phyloP scores from a whole-genome alignment of 2,329 filamentous ascomycete genomes.

The Endocalyx cinctus region DNA sequence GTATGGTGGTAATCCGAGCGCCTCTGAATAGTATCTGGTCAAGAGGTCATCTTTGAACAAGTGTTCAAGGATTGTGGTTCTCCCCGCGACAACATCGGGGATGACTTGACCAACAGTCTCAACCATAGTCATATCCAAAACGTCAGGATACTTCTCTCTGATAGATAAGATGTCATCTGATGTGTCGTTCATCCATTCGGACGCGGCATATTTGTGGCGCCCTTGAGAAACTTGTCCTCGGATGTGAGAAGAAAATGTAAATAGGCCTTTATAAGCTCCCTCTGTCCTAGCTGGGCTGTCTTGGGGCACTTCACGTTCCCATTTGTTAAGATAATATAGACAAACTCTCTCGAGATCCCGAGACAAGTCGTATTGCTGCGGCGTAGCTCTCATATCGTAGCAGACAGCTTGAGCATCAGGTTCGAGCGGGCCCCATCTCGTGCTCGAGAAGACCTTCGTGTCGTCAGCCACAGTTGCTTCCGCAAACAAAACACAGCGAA shows the following conservation, averaged over 20 bases:
- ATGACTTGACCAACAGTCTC: conserved; percentile 29
- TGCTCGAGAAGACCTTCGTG: conserved; percentile 13
- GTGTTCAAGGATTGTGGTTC: conserved; percentile 32
- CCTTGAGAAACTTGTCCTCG: too few relatives aligned
- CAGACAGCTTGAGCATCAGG: conserved; percentile 6
- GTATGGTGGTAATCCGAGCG: conserved; percentile 22
- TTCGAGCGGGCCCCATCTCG: conserved; percentile 7
- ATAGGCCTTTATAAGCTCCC: too few relatives aligned
- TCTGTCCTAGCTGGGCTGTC: too few relatives aligned
- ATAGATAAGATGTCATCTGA: conserved; percentile 1
- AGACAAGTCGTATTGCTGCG: too few relatives aligned
- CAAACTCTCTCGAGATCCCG: too few relatives aligned
- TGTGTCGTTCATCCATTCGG: conserved; percentile 10
- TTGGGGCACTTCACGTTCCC: too few relatives aligned
- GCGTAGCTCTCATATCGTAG: conserved; percentile 23
- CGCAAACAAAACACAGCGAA: conserved; percentile 8
- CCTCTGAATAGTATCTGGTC: too few relatives aligned
- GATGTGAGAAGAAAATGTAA: too few relatives aligned
- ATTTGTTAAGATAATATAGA: too few relatives aligned
- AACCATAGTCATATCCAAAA: conserved; percentile 22
- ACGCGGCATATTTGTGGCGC: too few relatives aligned
- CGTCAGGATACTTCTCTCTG: background rate
- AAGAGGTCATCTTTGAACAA: too few relatives aligned
- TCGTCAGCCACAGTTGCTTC: conserved; percentile 9
- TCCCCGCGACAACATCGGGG: conserved; percentile 26